A percentile compares a stretch with the other conserved stretches of the same genome.
Conservation (phyloP, 1,284 basidiomycete species). For the Rhodotorula sp. region DNA sequence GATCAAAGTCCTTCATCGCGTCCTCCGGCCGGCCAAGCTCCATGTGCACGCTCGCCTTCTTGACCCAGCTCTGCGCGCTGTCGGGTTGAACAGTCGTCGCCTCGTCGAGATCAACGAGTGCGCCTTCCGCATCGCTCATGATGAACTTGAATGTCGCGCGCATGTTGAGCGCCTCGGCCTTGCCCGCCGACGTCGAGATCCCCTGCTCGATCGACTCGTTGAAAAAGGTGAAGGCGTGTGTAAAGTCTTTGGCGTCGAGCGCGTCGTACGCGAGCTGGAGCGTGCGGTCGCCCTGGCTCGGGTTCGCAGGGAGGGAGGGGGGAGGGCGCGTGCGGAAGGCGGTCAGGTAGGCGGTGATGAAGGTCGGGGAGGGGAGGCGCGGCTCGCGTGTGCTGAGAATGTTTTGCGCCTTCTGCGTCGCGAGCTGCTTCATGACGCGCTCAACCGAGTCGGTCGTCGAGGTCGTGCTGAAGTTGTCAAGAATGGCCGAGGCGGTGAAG, state of each 20-base stretch:
- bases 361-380: conserved; percentile 78
- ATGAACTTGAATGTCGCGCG: conserved; percentile 98
- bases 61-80: conserved; percentile 86
- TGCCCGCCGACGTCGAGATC: conserved; percentile 66
- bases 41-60: conserved; percentile 97
- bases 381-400: conserved; percentile 72
- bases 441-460: conserved; percentile 78
- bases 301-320: conserved; percentile 72
- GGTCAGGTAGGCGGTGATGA: conserved; percentile 93
- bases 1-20: conserved; percentile 88
- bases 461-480: conserved; percentile 85
- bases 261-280: conserved; percentile 79
- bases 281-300: conserved; percentile 77
- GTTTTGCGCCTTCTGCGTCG: conserved; percentile 68
- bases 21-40: conserved; percentile 73
- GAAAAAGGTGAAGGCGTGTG: conserved; percentile 73
- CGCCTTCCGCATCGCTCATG: conserved; percentile 77
- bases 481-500: conserved; percentile 91
- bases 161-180: conserved; percentile 87
- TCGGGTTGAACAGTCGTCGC: conserved; percentile 71
- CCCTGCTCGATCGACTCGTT: conserved; percentile 87
- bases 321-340: conserved; percentile 78
- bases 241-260: conserved; percentile 80
- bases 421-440: conserved; percentile 82
- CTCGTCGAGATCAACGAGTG: conserved; percentile 79